Evolutionary conservation across 73 alveolate species (phyloP).

Genomic region (Breviolum minutum): DNA sequence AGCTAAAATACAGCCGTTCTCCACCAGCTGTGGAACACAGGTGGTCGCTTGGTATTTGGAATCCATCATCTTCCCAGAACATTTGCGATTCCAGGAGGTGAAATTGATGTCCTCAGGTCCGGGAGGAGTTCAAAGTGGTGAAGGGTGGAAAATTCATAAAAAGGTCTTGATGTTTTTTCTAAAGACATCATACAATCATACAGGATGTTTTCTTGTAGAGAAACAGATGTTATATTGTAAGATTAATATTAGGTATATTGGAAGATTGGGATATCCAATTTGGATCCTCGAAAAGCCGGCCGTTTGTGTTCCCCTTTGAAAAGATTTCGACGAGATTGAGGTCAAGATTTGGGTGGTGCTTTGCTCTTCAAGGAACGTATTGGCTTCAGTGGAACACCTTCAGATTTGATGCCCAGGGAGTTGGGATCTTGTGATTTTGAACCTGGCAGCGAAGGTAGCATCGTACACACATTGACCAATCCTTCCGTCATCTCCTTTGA

Average conservation of each 20-base stretch:
- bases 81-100: slow-evolving; percentile 91
- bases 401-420: slow-evolving; percentile 89
- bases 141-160: no score
- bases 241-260: background rate
- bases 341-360: slow-evolving; percentile 80
- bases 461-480: slow-evolving; percentile 72
- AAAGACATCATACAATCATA: no score
- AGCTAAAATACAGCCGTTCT: no score
- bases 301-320: background rate
- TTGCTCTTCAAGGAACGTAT: slow-evolving; percentile 88
- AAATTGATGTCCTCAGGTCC: slow-evolving; percentile 74
- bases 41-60: slow-evolving; percentile 78
- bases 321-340: background rate
- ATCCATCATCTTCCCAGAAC: slow-evolving; percentile 68
- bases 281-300: background rate
- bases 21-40: background rate
- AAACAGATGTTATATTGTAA: background rate
- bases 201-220: background rate
- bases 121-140: background rate
- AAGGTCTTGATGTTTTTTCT: no score
- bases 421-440: slow-evolving; percentile 88
- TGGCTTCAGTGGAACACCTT: slow-evolving; percentile 87
- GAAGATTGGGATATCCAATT: background rate
- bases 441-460: slow-evolving; percentile 86
- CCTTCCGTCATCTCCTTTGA: slow-evolving; percentile 71